Evolutionary conservation across 2,329 filamentous ascomycete genomes (phyloP).

Genomic region (Ophiostoma australiae): DNA sequence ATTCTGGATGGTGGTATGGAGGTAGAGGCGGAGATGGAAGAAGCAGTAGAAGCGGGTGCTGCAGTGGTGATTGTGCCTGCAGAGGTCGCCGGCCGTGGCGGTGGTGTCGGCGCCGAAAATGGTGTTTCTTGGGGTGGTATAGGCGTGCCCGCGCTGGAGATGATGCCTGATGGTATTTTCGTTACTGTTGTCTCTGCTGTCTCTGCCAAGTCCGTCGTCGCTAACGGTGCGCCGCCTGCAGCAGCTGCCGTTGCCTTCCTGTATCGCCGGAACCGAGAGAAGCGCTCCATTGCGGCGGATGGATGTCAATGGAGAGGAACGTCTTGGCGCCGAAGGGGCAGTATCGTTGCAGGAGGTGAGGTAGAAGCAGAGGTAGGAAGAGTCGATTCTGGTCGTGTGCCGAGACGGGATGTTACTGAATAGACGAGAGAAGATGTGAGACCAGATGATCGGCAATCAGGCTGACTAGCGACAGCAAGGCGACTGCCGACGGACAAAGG

Average conservation of each 20-base stretch:
- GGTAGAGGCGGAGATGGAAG: not conserved
- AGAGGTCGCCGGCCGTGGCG: not conserved
- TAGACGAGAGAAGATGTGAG: not conserved
- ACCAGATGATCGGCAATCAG: not conserved
- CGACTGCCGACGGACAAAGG: not conserved
- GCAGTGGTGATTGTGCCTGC: not conserved
- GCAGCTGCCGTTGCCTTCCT: constrained; percentile 30
- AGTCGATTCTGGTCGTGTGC: too few species aligned
- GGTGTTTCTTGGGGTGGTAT: not conserved
- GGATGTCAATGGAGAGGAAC: not conserved
- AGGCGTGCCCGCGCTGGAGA: not conserved
- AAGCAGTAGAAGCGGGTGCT: not conserved
- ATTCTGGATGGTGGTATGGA: not conserved
- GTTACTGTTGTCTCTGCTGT: not conserved
- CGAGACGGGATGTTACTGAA: not conserved
- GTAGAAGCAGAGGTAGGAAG: not conserved
- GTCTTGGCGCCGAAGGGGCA: not conserved
- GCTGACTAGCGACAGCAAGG: not conserved
- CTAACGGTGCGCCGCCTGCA: not conserved
- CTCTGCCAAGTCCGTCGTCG: not conserved
- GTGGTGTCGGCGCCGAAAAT: not conserved
- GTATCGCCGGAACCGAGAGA: constrained; percentile 34
- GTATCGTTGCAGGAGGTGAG: not conserved
- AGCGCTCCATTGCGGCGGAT: constrained; percentile 32
- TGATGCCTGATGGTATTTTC: not conserved